Percentiles rank a stretch among this genome's conserved stretches.
Conservation (phyloP, 164 flowering plant genomes). For the Berberis vulgaris region DNA sequence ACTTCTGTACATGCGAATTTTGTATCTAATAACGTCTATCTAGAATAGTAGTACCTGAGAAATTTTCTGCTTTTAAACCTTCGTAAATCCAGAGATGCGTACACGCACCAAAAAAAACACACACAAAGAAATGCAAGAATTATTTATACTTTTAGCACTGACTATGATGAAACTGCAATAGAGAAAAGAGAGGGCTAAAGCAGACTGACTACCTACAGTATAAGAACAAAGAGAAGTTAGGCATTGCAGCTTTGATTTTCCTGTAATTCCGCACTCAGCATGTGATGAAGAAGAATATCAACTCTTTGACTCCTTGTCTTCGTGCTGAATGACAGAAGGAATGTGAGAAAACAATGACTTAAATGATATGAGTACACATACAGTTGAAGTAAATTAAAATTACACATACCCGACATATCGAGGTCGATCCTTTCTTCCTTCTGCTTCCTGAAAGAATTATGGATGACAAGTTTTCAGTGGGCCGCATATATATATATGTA, state of each 20-base stretch:
- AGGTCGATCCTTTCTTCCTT: constrained; percentile 19
- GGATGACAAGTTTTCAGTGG: background rate
- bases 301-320: constrained; percentile 73
- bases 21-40: too few species aligned
- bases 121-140: background rate
- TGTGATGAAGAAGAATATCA: constrained; percentile 80
- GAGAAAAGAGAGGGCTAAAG: background rate
- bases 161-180: background rate
- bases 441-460: constrained; percentile 28
- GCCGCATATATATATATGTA: too few species aligned
- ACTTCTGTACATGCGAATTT: too few species aligned
- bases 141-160: background rate
- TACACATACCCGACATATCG: constrained; percentile 41
- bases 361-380: background rate
- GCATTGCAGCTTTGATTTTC: constrained; percentile 1
- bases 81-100: background rate
- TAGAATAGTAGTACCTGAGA: too few species aligned
- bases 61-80: too few species aligned
- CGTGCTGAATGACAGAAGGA: constrained; percentile 34
- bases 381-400: background rate
- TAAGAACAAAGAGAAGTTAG: background rate
- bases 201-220: background rate
- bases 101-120: background rate
- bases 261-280: constrained; percentile 71
- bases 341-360: background rate